Conservation (phyloP, 306 rosid genomes). For the Potentilla sterilis region DNA sequence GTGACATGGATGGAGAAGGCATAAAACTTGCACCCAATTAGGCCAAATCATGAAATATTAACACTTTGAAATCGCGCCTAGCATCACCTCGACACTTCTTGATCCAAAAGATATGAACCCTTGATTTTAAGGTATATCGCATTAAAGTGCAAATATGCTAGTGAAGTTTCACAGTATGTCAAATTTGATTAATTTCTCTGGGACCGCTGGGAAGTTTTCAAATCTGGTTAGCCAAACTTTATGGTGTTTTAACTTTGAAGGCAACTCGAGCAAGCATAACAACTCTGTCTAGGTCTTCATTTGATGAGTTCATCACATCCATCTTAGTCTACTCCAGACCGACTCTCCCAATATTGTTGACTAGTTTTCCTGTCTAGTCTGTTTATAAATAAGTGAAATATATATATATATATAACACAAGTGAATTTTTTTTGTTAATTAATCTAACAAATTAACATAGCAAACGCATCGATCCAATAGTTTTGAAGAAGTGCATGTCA, state of each 20-base stretch:
- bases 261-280: neutral
- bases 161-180: neutral
- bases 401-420: too few relatives aligned
- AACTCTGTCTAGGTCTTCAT: neutral
- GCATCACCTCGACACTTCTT: neutral
- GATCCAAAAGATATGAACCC: neutral
- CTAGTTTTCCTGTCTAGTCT: neutral
- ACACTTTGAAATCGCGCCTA: neutral
- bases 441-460: too few relatives aligned
- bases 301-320: neutral
- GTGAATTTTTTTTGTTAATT: too few relatives aligned
- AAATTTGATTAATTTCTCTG: neutral
- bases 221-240: neutral
- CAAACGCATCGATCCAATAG: too few relatives aligned
- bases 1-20: neutral
- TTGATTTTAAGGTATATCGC: neutral
- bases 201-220: neutral
- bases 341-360: neutral
- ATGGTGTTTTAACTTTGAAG: constrained; percentile 7
- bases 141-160: neutral
- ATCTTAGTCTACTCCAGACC: neutral
- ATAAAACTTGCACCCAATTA: too few relatives aligned
- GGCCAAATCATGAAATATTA: neutral
- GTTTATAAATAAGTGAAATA: too few relatives aligned
- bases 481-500: too few relatives aligned